Percentiles rank a stretch among this genome's conserved stretches.
phyloP scores from a whole-genome alignment of 2,329 filamentous ascomycete species.

The Aspergillus clavatus region DNA sequence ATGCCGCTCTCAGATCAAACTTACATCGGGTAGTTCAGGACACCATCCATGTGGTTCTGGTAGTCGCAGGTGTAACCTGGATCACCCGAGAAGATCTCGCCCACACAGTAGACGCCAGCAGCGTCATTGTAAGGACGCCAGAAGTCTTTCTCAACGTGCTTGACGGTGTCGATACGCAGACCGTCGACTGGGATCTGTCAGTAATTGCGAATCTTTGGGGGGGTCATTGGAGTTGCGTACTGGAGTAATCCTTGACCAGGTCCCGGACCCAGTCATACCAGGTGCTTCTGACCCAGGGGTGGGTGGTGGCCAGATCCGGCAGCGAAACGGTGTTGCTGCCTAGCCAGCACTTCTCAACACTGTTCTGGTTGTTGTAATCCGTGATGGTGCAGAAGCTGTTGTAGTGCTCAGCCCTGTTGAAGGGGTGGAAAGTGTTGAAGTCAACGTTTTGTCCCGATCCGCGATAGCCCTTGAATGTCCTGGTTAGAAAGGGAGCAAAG shows the following conservation, averaged over 20 bases:
- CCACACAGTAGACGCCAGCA: slow-evolving; percentile 43
- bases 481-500: background rate
- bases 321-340: slow-evolving; percentile 50
- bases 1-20: background rate
- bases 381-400: slow-evolving; percentile 52
- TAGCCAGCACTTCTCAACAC: slow-evolving; percentile 48
- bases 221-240: slow-evolving; percentile 47
- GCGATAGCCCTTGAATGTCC: slow-evolving; percentile 34
- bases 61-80: slow-evolving; percentile 37
- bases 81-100: slow-evolving; percentile 43
- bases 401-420: slow-evolving; percentile 55
- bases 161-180: slow-evolving; percentile 47
- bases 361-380: slow-evolving; percentile 50
- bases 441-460: slow-evolving; percentile 46
- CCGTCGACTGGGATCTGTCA: slow-evolving; percentile 39
- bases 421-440: slow-evolving; percentile 49
- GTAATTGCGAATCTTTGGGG: background rate
- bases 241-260: slow-evolving; percentile 55
- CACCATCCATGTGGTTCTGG: slow-evolving; percentile 41
- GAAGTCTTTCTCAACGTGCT: slow-evolving; percentile 44
- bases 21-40: slow-evolving; percentile 45
- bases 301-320: slow-evolving; percentile 57
- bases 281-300: slow-evolving; percentile 43
- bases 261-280: slow-evolving; percentile 55
- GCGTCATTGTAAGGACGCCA: slow-evolving; percentile 37